Evolutionary conservation across 805 yeast species (phyloP).

Genomic region (Candida ficus): DNA sequence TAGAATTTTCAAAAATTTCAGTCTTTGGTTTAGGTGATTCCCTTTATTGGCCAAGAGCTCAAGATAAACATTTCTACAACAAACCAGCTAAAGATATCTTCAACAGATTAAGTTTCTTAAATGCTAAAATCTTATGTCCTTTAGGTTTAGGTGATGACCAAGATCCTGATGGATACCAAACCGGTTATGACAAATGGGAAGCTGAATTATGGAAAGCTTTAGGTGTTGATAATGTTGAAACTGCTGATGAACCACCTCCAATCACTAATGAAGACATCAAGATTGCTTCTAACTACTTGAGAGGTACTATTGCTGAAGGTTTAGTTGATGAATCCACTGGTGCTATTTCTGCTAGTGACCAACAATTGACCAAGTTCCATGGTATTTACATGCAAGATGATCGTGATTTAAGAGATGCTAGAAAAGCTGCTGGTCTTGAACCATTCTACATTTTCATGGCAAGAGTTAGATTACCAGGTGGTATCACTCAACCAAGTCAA

Average conservation of each 20-base stretch:
- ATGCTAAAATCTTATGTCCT: constrained; percentile 68
- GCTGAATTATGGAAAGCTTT: constrained; percentile 78
- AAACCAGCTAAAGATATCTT: constrained; percentile 78
- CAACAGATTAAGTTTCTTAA: constrained; percentile 59
- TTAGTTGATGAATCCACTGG: constrained; percentile 80
- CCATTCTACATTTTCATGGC: constrained; percentile 98
- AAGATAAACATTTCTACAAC: constrained; percentile 90
- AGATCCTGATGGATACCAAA: constrained; percentile 91
- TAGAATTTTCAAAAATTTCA: constrained; percentile 61
- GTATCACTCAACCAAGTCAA: constrained; percentile 80
- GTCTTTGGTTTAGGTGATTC: constrained; percentile 93
- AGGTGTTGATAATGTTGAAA: constrained; percentile 77
- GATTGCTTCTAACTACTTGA: constrained; percentile 73
- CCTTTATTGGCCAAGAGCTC: constrained; percentile 96
- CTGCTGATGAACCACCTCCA: constrained; percentile 88
- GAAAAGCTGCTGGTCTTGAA: constrained; percentile 88
- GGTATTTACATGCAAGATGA: constrained; percentile 99
- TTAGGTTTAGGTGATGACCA: constrained; percentile 95
- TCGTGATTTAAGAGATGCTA: constrained; percentile 89
- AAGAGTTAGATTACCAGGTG: constrained; percentile 92
- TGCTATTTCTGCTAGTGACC: constrained; percentile 84
- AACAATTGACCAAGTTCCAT: constrained; percentile 93
- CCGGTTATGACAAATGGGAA: constrained; percentile 91
- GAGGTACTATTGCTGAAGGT: constrained; percentile 92
- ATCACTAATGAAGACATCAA: constrained; percentile 96